Evolutionary conservation across 768 basidiomycete species (phyloP), one percentile per base, ranked within the genome.

Genomic region (Xanthoconium stramineum): DNA sequence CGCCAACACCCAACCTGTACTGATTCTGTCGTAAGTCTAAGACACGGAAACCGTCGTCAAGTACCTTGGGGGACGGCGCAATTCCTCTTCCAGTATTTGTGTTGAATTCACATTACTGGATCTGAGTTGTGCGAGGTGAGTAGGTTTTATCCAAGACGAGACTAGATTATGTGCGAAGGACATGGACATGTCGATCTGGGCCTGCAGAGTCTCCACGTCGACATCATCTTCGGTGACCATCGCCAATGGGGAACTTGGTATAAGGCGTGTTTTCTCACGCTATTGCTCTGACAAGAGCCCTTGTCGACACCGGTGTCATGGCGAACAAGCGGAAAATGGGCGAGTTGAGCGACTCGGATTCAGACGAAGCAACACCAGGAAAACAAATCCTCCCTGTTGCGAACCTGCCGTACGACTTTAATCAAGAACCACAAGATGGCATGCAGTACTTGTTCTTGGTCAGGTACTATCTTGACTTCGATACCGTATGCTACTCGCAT

Each of bases 381-480:
- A 82, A 74, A 59, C 89, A 91, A 70, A 87, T 82, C 28, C 77
- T 93, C 4, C 91, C 91, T 17, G 88, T 93, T n/a, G 90, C 91
- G 19, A 79, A 84, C 63, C 78, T 93, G 48, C 88, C 89, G n/a
- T 66, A 73, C 19, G 77, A 86, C 65, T 93, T 87, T 66, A 72
- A 82, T 59, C 81, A 76, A 28, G 79, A 78, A 47, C 89, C 91
- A 0, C 69, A 71, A 63, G 86, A 92, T 71, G 91, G 91, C 3
- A 61, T 88, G 78, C 80, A 92, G 63, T 92, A 93, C 68, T 76
- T 93, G 42, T 91, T 92, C 70, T 83, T 83, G 49, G 91, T 92
- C 42, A 81, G 91, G 91, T 90, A 66, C 50, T 75, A 61, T 48
- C 47, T 44, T 17, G 29, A 39, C 15, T 47, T 46, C 24, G 33